These are phyloP conservation scores for Vararia minispora DNA, from an alignment of 768 basidiomycete genomes.

Conservation along the genomic window DNA sequence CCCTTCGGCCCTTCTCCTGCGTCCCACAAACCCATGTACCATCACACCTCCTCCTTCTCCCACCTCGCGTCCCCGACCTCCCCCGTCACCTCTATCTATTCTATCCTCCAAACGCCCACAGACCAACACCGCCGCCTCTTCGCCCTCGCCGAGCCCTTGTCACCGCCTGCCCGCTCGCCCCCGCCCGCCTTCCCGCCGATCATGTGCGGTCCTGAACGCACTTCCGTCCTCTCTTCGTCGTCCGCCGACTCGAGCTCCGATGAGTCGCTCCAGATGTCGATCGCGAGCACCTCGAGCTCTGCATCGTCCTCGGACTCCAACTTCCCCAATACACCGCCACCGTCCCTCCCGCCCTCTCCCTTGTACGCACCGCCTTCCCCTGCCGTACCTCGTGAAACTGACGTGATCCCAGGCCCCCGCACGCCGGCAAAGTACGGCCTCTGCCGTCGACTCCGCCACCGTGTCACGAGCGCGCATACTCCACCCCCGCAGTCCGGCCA, in stretches of 20 bases:
- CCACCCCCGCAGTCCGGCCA: too few relatives aligned
- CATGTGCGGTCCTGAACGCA: slow-evolving; percentile 9
- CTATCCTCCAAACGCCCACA: too few relatives aligned
- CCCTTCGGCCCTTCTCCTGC: neutral
- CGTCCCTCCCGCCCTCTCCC: slow-evolving; percentile 10
- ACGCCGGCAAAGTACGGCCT: slow-evolving; percentile 10
- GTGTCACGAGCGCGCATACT: too few relatives aligned
- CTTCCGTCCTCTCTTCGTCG: slow-evolving; percentile 7
- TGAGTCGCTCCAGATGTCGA: too few relatives aligned
- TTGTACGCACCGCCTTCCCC: slow-evolving; percentile 4
- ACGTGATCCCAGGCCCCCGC: slow-evolving; percentile 1
- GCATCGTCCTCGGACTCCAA: slow-evolving; percentile 4
- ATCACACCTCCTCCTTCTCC: neutral
- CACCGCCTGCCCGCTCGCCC: neutral
- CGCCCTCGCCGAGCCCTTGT: neutral
- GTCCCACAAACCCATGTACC: neutral
- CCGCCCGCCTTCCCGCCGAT: slow-evolving; percentile 7
- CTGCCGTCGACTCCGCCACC: too few relatives aligned
- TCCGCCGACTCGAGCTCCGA: too few relatives aligned
- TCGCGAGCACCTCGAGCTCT: too few relatives aligned
- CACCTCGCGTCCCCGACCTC: neutral
- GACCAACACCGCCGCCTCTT: too few relatives aligned
- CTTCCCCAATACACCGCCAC: slow-evolving; percentile 3
- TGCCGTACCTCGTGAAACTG: neutral
- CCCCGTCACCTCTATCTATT: slow-evolving; percentile 1